Conservation (phyloP, 176 grass and related monocot species). For the Alopecurus myosuroides region DNA sequence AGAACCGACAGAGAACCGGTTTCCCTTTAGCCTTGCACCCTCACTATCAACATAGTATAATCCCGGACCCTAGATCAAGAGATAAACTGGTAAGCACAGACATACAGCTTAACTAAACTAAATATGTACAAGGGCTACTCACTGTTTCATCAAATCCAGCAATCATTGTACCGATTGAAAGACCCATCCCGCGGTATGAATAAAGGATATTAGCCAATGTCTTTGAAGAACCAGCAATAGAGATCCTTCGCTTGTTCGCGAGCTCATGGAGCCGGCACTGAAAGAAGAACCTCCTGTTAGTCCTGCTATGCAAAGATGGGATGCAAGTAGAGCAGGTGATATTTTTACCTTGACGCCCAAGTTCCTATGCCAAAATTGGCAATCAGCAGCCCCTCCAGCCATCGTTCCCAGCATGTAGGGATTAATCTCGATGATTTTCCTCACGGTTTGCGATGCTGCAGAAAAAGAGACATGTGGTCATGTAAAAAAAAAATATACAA, state of each 20-base stretch:
- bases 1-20: slow-evolving; percentile 88
- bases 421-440: slow-evolving; percentile 99
- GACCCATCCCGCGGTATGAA: slow-evolving; percentile 84
- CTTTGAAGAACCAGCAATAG: slow-evolving; percentile 78
- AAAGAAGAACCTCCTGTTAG: slow-evolving; percentile 14
- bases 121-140: background rate
- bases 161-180: slow-evolving; percentile 96
- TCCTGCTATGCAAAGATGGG: background rate
- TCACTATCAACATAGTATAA: slow-evolving; percentile 98
- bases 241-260: slow-evolving; percentile 94
- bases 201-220: slow-evolving; percentile 85
- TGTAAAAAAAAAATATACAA: background rate
- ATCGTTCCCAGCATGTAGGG: slow-evolving; percentile 98
- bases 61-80: slow-evolving; percentile 70
- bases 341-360: slow-evolving; percentile 78
- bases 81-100: background rate
- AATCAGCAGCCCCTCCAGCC: slow-evolving; percentile 94
- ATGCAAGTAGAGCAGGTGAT: background rate
- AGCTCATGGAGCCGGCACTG: slow-evolving; percentile 90
- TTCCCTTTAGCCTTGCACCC: slow-evolving; percentile 83
- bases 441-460: slow-evolving; percentile 91
- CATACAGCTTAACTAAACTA: background rate
- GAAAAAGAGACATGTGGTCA: background rate
- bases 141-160: slow-evolving; percentile 98
- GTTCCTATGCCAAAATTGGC: slow-evolving; percentile 97